Percentiles rank a stretch among this genome's conserved stretches.
Evolutionary conservation across 2,329 filamentous ascomycete species (phyloP).

Genomic region (Colletotrichum sp.): DNA sequence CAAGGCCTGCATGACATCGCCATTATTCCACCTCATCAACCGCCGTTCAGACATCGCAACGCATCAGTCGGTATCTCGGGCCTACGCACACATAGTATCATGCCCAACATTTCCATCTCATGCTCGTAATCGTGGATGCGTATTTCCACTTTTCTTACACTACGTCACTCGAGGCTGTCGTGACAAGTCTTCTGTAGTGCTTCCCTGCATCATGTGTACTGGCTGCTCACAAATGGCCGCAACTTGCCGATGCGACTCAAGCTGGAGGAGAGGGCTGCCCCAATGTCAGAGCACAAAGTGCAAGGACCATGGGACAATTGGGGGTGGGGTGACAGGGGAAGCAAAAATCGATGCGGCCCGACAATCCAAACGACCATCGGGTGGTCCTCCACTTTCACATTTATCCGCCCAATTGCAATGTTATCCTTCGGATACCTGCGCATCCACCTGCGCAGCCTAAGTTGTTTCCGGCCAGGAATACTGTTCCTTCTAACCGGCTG

Average conservation of each 20-base stretch:
- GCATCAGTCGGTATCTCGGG: background rate
- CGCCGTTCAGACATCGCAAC: background rate
- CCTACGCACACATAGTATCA: background rate
- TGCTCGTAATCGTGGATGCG: background rate
- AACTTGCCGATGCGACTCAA: background rate
- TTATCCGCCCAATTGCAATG: constrained; percentile 28
- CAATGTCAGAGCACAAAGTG: background rate
- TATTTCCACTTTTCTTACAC: background rate
- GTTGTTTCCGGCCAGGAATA: background rate
- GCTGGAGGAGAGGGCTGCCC: background rate
- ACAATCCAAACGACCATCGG: constrained; percentile 35
- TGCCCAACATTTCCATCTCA: background rate
- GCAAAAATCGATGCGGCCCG: constrained; percentile 31
- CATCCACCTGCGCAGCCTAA: background rate
- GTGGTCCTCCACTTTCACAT: constrained; percentile 21
- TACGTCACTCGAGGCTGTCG: background rate
- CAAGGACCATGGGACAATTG: background rate
- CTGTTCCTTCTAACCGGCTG: background rate
- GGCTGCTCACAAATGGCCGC: background rate
- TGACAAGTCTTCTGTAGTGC: background rate
- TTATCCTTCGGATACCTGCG: background rate
- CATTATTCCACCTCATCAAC: background rate
- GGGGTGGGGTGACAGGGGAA: background rate
- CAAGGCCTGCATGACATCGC: background rate
- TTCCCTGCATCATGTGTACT: background rate